Conservation (phyloP, 1,284 basidiomycete species). For the Ustilago nuda region DNA sequence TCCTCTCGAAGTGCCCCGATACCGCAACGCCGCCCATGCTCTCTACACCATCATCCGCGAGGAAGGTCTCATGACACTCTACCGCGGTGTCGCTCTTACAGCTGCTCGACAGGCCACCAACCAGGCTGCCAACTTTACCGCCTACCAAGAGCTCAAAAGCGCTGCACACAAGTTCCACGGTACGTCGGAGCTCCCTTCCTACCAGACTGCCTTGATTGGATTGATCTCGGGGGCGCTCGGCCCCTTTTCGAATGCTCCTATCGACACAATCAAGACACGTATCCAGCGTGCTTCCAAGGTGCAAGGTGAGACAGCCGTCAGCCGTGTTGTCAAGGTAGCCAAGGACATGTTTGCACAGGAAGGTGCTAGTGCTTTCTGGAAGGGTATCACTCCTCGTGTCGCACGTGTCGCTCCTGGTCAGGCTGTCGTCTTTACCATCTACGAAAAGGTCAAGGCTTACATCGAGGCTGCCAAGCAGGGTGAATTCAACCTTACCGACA, state of each 20-base stretch:
- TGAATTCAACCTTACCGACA: slow-evolving; percentile 59
- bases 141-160: slow-evolving; percentile 97
- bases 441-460: slow-evolving; percentile 67
- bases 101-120: slow-evolving; percentile 97
- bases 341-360: slow-evolving; percentile 93
- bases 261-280: slow-evolving; percentile 94
- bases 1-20: slow-evolving; percentile 90
- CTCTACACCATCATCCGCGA: slow-evolving; percentile 94
- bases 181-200: slow-evolving; percentile 79
- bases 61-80: slow-evolving; percentile 86
- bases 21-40: slow-evolving; percentile 96
- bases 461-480: slow-evolving; percentile 65
- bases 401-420: slow-evolving; percentile 87
- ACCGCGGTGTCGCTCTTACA: slow-evolving; percentile 89
- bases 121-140: slow-evolving; percentile 98
- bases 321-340: slow-evolving; percentile 82
- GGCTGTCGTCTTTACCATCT: slow-evolving; percentile 73
- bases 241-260: slow-evolving; percentile 93
- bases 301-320: slow-evolving; percentile 80
- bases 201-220: slow-evolving; percentile 88
- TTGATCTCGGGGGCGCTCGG: slow-evolving; percentile 97
- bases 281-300: slow-evolving; percentile 83
- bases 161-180: slow-evolving; percentile 77
- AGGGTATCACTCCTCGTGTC: slow-evolving; percentile 91
- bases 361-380: slow-evolving; percentile 84